These are phyloP conservation scores for Dipteronia sinensis DNA, from an alignment of 345 rosid species.

Conservation along the genomic window DNA sequence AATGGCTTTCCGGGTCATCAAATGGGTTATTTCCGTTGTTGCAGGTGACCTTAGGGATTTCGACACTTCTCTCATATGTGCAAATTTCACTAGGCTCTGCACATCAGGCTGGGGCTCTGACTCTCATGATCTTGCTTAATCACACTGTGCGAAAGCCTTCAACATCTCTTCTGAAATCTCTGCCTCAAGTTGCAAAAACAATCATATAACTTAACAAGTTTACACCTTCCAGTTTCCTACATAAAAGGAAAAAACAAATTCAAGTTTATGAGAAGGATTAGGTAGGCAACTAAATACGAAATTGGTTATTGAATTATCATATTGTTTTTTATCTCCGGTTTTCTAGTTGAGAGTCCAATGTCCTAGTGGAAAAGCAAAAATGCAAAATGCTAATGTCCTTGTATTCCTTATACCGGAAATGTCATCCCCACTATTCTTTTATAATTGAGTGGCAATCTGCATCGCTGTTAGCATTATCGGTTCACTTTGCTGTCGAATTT, in stretches of 20 bases:
- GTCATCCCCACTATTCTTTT: neutral
- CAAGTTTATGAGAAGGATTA: neutral
- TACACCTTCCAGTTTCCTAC: neutral
- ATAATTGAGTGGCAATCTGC: no score
- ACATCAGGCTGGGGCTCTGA: conserved; percentile 86
- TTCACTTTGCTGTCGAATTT: no score
- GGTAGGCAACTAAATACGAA: neutral
- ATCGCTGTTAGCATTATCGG: neutral
- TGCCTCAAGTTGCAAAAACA: conserved; percentile 68
- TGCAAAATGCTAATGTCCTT: no score
- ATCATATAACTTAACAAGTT: neutral
- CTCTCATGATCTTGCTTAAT: conserved; percentile 78
- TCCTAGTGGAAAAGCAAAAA: no score
- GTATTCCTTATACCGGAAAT: neutral
- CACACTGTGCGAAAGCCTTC: conserved; percentile 86
- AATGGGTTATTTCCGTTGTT: neutral
- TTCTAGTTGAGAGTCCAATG: no score
- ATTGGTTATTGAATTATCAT: conserved; percentile 7
- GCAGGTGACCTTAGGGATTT: conserved; percentile 82
- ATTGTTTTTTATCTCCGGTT: conserved; percentile 6
- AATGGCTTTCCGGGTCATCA: neutral
- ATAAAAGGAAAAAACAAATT: neutral
- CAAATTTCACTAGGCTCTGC: conserved; percentile 84
- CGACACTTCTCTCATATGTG: conserved; percentile 84
- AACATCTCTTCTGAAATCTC: conserved; percentile 64